A percentile compares a stretch with the other conserved stretches of the same genome.
Evolutionary conservation across 2,329 filamentous ascomycete species (phyloP).

Genomic region (Exophiala viscosa): DNA sequence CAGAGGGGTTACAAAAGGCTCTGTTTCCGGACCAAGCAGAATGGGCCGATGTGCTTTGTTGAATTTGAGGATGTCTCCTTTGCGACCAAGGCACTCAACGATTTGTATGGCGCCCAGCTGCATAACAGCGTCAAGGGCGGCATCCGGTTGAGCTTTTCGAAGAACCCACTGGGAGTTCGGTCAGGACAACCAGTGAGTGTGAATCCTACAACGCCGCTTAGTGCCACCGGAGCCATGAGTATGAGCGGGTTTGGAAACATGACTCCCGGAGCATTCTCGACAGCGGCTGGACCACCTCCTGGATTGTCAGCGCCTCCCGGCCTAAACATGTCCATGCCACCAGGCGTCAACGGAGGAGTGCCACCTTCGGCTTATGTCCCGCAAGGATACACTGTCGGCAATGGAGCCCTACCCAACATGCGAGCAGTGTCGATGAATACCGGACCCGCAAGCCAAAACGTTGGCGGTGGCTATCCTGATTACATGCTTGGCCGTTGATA

Average conservation of each 20-base stretch:
- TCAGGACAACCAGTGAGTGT: constrained; percentile 62
- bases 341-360: constrained; percentile 18
- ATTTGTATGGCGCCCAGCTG: constrained; percentile 80
- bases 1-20: constrained; percentile 93
- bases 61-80: constrained; percentile 94
- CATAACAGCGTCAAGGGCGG: constrained; percentile 93
- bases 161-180: constrained; percentile 91
- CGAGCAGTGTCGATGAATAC: constrained; percentile 32
- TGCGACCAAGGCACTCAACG: constrained; percentile 84
- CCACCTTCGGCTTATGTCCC: constrained; percentile 23
- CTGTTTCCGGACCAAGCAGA: constrained; percentile 90
- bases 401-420: constrained; percentile 31
- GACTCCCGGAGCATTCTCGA: constrained; percentile 60
- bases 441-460: constrained; percentile 30
- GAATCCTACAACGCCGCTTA: constrained; percentile 49
- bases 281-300: constrained; percentile 73
- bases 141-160: constrained; percentile 93
- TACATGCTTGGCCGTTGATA: constrained; percentile 48
- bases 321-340: constrained; percentile 45
- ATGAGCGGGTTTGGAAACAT: constrained; percentile 57
- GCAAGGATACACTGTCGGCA: constrained; percentile 28
- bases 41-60: constrained; percentile 97
- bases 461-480: constrained; percentile 42
- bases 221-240: constrained; percentile 51
- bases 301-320: constrained; percentile 74